Evolutionary conservation across 2,329 filamentous ascomycete species (phyloP), one percentile per base, ranked within the genome.

Genomic region (Cyanodermella asteris): DNA sequence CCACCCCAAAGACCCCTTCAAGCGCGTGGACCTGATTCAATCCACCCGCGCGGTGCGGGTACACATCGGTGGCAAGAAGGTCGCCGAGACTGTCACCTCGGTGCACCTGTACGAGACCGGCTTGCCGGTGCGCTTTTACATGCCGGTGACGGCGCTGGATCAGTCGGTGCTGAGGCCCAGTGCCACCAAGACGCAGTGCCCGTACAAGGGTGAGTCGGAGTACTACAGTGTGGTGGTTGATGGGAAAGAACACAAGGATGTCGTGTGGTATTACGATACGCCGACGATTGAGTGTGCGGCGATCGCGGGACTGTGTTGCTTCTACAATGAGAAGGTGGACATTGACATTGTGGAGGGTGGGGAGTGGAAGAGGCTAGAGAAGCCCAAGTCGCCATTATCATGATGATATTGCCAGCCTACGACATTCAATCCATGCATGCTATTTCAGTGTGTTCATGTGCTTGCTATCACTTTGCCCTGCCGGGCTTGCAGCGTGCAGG

Each of bases 1-100:
- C 7, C 57, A 61, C 30, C 56, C 56, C 2, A 61, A 60, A 31
- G 56, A 61, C 24, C 57, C 56, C 0, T 59, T 52, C 41, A 59
- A 59, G 30, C 49, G 57, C 20, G 43, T 61, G 32, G 55, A 59
- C 28, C 50, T 58, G 23, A 30, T 61, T n/a, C 38, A 39, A 5
- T 59, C 53, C 0, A 41, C 43, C 2, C 47, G 57, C 1, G 38
- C 27, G 4, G 31, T 61, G 27, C 43, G 41, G 10, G 42, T 59
- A 18, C 41, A 36, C 1, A 24, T 59, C 9, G 38, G 42, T 15
- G 51, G 48, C 3, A 18, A 30, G 1, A 38, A 39, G 4, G 39
- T 59, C 3, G 54, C 51, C 7, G 47, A 53, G 16, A 43, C 42
- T 1, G 32, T 31, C 3, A 39, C 30, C 12, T 36, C 47, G 3